Evolutionary conservation across 352 stramenopile species (phyloP), one percentile per base, ranked within the genome.

Genomic region (Achlya hypogyna): DNA sequence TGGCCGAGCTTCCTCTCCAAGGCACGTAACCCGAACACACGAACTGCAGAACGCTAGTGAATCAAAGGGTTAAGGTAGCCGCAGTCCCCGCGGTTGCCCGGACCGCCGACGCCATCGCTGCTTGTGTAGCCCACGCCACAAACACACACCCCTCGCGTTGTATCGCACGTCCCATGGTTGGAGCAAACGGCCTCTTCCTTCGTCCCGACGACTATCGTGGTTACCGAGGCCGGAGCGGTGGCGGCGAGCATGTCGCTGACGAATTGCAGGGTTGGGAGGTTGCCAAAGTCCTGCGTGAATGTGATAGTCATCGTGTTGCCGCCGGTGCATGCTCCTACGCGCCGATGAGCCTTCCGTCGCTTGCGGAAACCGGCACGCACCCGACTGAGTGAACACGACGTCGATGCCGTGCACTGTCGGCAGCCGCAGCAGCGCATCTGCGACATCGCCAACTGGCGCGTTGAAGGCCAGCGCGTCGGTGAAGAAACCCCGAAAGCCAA

Each of bases 171-270:
- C 8, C 92, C 92, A 62, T 87, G 84, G 72, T 93, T 95, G 9
- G 88, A 90, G 74, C 92, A 98, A 8, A 88, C 70, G 4, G 65
- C 75, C 60, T 89, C 85, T 65, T 98, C 92, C 68, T 96, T 97
- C 0, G 89, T 98, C 6, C 92, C 92, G 5, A 74, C 75, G 29
- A 84, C 73, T 35, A 78, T 83, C 43, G 54, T 5, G 8, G 85
- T 60, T 0, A 73, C 73, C 20, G 62, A 65, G n/a, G 89, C 74
- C 5, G 34, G 29, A 6, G 52, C 23, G 1, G 40, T 70, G 25
- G 60, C 35, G 0, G 51, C 69, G 8, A 84, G 56, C 1, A 53
- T 74, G 18, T 75, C 84, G 1, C 70, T 65, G 25, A 91, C 74
- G 16, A 69, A 60, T 42, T 53, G 63, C 10, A 92, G 47, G 2